Evolutionary conservation across 805 yeast species (phyloP), one percentile per base, ranked within the genome.

Genomic region (Priceomyces castillae): DNA sequence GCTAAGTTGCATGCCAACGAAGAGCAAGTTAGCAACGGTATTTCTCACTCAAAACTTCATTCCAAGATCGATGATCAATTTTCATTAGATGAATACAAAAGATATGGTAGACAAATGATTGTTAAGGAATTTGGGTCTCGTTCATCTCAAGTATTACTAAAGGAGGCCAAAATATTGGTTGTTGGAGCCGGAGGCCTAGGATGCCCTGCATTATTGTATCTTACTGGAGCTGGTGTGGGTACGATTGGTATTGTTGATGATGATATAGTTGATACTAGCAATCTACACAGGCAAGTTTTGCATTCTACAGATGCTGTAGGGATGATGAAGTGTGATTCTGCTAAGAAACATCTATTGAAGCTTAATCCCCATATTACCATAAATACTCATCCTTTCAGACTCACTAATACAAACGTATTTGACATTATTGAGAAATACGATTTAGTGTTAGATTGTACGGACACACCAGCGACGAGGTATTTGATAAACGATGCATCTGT

Each of bases 121-220:
- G 97, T 94, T 1, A 94, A 95, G 2, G 85, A 80, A 45, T 71
- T 90, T 40, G 88, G 90, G 7, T 59, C 73, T 1, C 47, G 64
- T 1, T 40, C 65, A 2, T 45, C 62, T 1, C 99, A 94, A 59
- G 40, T 75, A 6, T 68, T 64, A 34, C 62, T 94, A 37, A 82
- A 81, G 49, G 51, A 61, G 0, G 46, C 92, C 2, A 77, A 70
- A 40, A 77, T 90, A 0, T 62, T 92, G 19, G 90, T 94, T 0
- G 74, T 94, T 6, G 99, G 99, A 1, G 97, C 97, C 0, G 99
- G 99, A 9, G 99, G 99, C 0, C 71, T 94, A 5, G 98, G 99
- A 0, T 84, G 95, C 52, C 97, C 99, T 0, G 95, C 95, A 0
- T 62, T 92, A 39, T 72, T 86, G 34, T 94, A 94, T 57, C 64